A percentile compares a stretch with the other conserved stretches of the same genome.
Evolutionary conservation across 805 yeast species (phyloP).

Genomic region (Candida coleopterorum): DNA sequence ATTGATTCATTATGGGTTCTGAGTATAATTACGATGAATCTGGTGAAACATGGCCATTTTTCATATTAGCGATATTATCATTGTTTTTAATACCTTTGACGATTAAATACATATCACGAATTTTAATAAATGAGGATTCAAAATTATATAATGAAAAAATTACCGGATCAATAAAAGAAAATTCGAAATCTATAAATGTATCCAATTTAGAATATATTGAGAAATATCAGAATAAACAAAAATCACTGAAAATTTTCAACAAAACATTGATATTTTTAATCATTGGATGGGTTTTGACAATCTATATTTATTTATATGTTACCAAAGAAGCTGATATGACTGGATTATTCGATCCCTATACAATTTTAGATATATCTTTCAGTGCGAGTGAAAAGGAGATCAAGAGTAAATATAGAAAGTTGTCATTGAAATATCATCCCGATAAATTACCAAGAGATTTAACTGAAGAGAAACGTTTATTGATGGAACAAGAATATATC

Average conservation of each 20-base stretch:
- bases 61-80: conserved; percentile 66
- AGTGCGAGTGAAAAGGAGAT: conserved; percentile 71
- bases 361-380: conserved; percentile 67
- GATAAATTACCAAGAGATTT: conserved; percentile 75
- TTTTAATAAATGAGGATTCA: conserved; percentile 15
- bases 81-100: conserved; percentile 68
- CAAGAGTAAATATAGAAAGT: conserved; percentile 77
- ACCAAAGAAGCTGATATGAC: conserved; percentile 43
- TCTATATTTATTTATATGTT: conserved; percentile 31
- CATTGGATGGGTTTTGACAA: conserved; percentile 61
- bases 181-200: conserved; percentile 32
- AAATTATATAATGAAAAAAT: conserved; percentile 17
- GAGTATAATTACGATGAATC: conserved; percentile 81
- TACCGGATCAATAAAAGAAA: conserved; percentile 27
- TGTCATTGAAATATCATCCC: conserved; percentile 88
- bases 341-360: conserved; percentile 83
- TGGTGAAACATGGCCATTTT: conserved; percentile 92
- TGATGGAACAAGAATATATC: conserved; percentile 72
- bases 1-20: conserved; percentile 30
- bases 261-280: conserved; percentile 26
- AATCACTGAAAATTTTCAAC: conserved; percentile 32
- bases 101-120: conserved; percentile 22
- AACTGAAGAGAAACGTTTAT: conserved; percentile 49
- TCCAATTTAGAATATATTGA: conserved; percentile 19
- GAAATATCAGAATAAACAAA: conserved; percentile 23